These are phyloP conservation scores for Lizonia empirigonia DNA, from an alignment of 2,329 filamentous ascomycete genomes.

Conservation along the genomic window DNA sequence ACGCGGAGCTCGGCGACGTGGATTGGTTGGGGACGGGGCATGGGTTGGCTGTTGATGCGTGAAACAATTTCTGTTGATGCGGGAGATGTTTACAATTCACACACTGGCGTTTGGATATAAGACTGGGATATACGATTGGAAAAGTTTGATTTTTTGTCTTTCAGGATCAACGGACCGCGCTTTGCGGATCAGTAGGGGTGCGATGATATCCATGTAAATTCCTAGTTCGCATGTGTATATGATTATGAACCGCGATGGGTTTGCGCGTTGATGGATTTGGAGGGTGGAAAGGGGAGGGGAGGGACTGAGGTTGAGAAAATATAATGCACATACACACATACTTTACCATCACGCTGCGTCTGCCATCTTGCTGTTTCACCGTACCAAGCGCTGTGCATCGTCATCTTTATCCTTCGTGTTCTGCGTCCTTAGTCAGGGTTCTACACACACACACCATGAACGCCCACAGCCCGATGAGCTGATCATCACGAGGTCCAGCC, in stretches of 20 bases:
- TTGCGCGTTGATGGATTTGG: not conserved
- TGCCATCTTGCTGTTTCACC: too few species aligned
- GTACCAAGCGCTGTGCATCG: too few species aligned
- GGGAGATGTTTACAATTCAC: constrained; percentile 5
- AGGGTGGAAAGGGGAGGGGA: not conserved
- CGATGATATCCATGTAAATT: not conserved
- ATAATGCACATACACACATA: too few species aligned
- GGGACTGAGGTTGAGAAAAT: too few species aligned
- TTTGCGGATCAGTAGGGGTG: not conserved
- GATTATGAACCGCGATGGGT: not conserved
- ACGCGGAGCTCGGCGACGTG: constrained; percentile 14
- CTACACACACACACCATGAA: too few species aligned
- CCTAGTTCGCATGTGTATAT: not conserved
- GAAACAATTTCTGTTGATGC: constrained; percentile 14
- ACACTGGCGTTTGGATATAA: not conserved
- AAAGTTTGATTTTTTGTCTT: too few species aligned
- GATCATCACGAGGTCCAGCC: too few species aligned
- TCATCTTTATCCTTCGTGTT: too few species aligned
- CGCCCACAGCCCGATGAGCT: too few species aligned
- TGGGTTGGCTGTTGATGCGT: constrained; percentile 20
- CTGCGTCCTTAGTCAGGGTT: too few species aligned
- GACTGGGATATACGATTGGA: not conserved
- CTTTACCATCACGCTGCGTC: too few species aligned
- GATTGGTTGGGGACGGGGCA: constrained; percentile 27
- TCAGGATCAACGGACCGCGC: too few species aligned